Evolutionary conservation across 2,329 filamentous ascomycete genomes (phyloP).

Genomic region (Sporothrix brasiliensis): DNA sequence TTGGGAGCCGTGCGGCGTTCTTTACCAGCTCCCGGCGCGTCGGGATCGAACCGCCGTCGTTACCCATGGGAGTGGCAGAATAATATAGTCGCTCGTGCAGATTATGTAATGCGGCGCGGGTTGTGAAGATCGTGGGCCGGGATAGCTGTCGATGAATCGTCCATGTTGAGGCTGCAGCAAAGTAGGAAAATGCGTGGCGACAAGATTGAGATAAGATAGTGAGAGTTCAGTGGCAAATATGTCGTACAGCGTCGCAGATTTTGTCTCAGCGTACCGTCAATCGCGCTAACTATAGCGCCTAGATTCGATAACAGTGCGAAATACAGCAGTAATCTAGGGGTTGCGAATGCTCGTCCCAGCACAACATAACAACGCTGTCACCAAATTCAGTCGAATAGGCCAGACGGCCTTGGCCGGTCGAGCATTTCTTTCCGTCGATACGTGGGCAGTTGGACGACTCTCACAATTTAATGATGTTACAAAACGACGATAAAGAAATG

Average conservation of each 20-base stretch:
- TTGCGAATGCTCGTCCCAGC: too few species aligned
- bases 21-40: slow-evolving; percentile 96
- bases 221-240: slow-evolving; percentile 1
- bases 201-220: not conserved
- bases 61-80: slow-evolving; percentile 70
- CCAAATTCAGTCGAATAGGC: too few species aligned
- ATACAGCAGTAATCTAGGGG: too few species aligned
- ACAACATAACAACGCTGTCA: too few species aligned
- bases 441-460: too few species aligned
- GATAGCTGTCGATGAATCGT: not conserved
- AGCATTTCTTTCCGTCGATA: too few species aligned
- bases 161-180: not conserved
- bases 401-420: too few species aligned
- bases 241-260: too few species aligned
- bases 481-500: not conserved
- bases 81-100: not conserved
- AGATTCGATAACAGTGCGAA: too few species aligned
- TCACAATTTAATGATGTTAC: not conserved
- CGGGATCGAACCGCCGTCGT: slow-evolving; percentile 95
- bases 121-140: not conserved
- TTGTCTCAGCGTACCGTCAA: not conserved
- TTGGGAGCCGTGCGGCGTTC: slow-evolving; percentile 80
- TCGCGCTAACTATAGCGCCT: not conserved
- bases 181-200: not conserved
- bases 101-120: not conserved